Conservation (phyloP, 2,329 filamentous ascomycete genomes). For the Diplodia seriata region DNA sequence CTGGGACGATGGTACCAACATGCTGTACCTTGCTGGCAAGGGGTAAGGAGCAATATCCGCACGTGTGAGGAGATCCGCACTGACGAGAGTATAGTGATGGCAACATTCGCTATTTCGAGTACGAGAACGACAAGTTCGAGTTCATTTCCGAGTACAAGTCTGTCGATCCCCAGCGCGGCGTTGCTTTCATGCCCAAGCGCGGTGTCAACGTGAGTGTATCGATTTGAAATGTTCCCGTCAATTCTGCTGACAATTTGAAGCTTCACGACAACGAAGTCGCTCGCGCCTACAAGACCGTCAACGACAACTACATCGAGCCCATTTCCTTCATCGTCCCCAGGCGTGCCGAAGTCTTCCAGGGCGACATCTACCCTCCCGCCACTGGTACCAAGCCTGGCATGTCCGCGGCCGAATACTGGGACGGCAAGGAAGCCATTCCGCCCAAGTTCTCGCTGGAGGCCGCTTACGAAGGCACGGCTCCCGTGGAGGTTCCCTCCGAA, state of each 20-base stretch:
- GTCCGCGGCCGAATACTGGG: constrained; percentile 81
- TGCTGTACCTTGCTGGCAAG: constrained; percentile 95
- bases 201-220: constrained; percentile 77
- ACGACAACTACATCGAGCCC: constrained; percentile 91
- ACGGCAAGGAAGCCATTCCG: constrained; percentile 82
- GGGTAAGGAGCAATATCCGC: constrained; percentile 66
- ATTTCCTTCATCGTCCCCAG: constrained; percentile 97
- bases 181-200: constrained; percentile 93
- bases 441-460: constrained; percentile 94
- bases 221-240: background rate
- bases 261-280: constrained; percentile 96
- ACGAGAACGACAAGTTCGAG: constrained; percentile 98
- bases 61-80: background rate
- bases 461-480: constrained; percentile 82
- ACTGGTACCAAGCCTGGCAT: constrained; percentile 80
- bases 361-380: constrained; percentile 93
- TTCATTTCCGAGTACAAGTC: constrained; percentile 98
- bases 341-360: constrained; percentile 92
- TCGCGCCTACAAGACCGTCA: constrained; percentile 96
- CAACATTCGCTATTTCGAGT: constrained; percentile 99
- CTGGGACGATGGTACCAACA: constrained; percentile 97
- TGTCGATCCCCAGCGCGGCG: constrained; percentile 88
- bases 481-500: constrained; percentile 76
- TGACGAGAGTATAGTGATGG: constrained; percentile 70
- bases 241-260: constrained; percentile 49